Conservation (phyloP, 768 basidiomycete genomes). For the Rhizopogon roseolus region DNA sequence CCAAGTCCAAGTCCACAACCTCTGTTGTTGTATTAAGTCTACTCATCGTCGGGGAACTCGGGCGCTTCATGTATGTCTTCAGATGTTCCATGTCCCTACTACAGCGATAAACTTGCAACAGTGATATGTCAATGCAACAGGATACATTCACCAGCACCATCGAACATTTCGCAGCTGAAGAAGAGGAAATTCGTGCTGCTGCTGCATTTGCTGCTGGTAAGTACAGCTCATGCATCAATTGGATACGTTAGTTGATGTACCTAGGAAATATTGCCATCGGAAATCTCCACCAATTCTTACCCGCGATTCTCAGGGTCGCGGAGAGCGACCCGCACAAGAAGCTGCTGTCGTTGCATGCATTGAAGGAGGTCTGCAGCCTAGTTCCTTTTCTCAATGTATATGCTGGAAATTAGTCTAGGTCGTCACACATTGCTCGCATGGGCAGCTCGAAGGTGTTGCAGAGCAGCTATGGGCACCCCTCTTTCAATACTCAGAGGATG, state of each 20-base stretch:
- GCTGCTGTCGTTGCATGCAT: constrained; percentile 81
- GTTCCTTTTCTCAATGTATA: not conserved
- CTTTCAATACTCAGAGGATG: constrained; percentile 84
- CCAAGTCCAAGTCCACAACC: constrained; percentile 66
- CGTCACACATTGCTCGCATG: constrained; percentile 84
- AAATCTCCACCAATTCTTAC: constrained; percentile 82
- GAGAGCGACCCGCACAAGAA: constrained; percentile 75
- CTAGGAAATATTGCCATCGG: constrained; percentile 94
- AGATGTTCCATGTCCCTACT: not conserved
- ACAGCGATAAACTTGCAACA: constrained; percentile 25
- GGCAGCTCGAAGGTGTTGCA: constrained; percentile 81
- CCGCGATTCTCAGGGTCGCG: constrained; percentile 74
- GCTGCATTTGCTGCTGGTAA: constrained; percentile 91
- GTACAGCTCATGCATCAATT: constrained; percentile 11
- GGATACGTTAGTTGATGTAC: not conserved
- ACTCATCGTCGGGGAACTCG: constrained; percentile 88
- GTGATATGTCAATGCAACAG: constrained; percentile 80
- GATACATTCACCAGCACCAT: constrained; percentile 77
- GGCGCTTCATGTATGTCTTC: constrained; percentile 69
- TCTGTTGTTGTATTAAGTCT: constrained; percentile 76
- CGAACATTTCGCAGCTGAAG: constrained; percentile 67
- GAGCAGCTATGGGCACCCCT: constrained; percentile 90
- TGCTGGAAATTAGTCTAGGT: constrained; percentile 43
- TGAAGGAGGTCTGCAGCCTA: constrained; percentile 72
- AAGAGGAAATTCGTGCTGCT: constrained; percentile 84